Evolutionary conservation across 164 flowering plant species (phyloP).

Genomic region (Malania oleifera): DNA sequence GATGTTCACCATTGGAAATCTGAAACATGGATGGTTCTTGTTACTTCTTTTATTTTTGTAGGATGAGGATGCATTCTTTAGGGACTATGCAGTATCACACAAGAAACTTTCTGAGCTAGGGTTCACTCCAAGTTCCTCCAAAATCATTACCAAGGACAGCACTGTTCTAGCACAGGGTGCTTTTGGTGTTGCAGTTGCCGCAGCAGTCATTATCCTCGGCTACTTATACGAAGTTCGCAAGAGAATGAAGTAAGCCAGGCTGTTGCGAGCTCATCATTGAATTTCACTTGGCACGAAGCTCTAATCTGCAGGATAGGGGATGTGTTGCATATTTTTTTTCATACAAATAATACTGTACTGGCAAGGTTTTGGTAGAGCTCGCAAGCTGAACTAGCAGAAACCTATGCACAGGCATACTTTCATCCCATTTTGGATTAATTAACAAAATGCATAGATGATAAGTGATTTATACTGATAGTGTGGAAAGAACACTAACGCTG

Average conservation of each 20-base stretch:
- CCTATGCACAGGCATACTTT: too few relatives aligned
- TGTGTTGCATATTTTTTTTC: too few relatives aligned
- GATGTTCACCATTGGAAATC: not conserved
- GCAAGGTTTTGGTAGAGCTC: too few relatives aligned
- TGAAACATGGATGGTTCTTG: not conserved
- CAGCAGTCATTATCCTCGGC: conserved; percentile 52
- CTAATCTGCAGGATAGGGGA: too few relatives aligned
- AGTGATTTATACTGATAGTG: too few relatives aligned
- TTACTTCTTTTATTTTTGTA: conserved; percentile 14
- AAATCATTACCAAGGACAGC: conserved; percentile 17
- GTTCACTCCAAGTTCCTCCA: conserved; percentile 34
- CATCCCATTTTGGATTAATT: too few relatives aligned
- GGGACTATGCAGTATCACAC: conserved; percentile 81
- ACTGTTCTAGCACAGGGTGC: conserved; percentile 51
- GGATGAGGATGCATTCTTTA: conserved; percentile 83
- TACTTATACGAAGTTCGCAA: conserved; percentile 54
- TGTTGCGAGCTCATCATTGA: not conserved
- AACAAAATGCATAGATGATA: too few relatives aligned
- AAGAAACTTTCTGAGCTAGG: conserved; percentile 95
- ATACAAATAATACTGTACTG: too few relatives aligned
- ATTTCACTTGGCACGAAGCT: too few relatives aligned
- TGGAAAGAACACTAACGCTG: too few relatives aligned
- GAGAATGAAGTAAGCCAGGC: conserved; percentile 26
- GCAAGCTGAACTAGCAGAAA: too few relatives aligned
- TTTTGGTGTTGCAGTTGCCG: conserved; percentile 64